These are phyloP conservation scores for Fusarium transvaalense DNA, from an alignment of 2,329 filamentous ascomycete species.

Conservation along the genomic window DNA sequence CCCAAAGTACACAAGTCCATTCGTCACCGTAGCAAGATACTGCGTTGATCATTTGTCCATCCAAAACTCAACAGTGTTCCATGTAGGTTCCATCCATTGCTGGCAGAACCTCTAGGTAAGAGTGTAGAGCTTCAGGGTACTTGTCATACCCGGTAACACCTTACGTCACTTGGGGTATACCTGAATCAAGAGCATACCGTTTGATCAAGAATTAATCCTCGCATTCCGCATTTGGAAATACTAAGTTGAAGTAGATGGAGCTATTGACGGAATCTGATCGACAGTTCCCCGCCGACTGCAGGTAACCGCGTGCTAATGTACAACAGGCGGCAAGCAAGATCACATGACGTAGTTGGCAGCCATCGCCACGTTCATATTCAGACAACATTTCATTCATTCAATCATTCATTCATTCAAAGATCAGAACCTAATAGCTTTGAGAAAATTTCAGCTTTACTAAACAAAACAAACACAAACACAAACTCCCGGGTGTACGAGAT, in stretches of 20 bases:
- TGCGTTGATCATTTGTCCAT: background rate
- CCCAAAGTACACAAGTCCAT: no score
- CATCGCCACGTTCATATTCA: conserved; percentile 34
- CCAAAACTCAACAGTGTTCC: background rate
- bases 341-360: conserved; percentile 41
- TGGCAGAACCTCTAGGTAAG: background rate
- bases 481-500: background rate
- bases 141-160: background rate
- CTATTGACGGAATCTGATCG: conserved; percentile 42
- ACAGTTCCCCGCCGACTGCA: conserved; percentile 38
- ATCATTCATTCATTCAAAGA: background rate
- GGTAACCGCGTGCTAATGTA: conserved; percentile 31
- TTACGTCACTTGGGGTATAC: conserved; percentile 16
- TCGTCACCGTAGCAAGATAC: background rate
- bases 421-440: background rate
- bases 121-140: conserved; percentile 17
- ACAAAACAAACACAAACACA: background rate
- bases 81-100: background rate
- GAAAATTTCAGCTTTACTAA: background rate
- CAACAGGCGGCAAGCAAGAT: conserved; percentile 25
- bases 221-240: conserved; percentile 39
- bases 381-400: conserved; percentile 28
- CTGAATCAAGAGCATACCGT: conserved; percentile 14
- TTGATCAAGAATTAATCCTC: conserved; percentile 21
- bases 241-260: conserved; percentile 6